These are phyloP conservation scores for Fusarium decemcellulare DNA, from an alignment of 2,329 filamentous ascomycete genomes.

Conservation along the genomic window DNA sequence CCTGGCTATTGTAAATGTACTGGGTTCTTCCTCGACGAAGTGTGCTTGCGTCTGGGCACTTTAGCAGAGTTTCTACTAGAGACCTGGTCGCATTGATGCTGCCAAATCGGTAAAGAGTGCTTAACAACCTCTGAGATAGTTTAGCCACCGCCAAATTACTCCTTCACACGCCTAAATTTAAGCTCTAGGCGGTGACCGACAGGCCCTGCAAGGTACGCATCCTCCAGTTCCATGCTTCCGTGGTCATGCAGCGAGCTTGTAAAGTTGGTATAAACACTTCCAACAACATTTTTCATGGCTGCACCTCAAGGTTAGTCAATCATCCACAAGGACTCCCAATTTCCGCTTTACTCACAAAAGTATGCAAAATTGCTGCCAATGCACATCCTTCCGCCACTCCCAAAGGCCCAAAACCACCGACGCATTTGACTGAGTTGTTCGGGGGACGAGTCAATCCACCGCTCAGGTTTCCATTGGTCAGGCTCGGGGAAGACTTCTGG, in stretches of 20 bases:
- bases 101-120: too few relatives aligned
- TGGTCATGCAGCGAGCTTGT: neutral
- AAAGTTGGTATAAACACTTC: neutral
- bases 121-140: too few relatives aligned
- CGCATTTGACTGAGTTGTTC: slow-evolving; percentile 8
- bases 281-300: slow-evolving; percentile 3
- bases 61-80: too few relatives aligned
- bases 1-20: too few relatives aligned
- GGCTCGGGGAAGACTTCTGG: slow-evolving; percentile 1
- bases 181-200: neutral
- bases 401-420: slow-evolving; percentile 23
- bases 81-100: too few relatives aligned
- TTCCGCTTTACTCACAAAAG: neutral
- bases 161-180: neutral
- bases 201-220: neutral
- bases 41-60: too few relatives aligned
- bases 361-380: slow-evolving; percentile 23
- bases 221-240: neutral
- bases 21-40: too few relatives aligned
- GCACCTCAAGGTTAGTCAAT: neutral
- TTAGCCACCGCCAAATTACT: neutral
- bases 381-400: slow-evolving; percentile 20
- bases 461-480: neutral
- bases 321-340: rapidly evolving
- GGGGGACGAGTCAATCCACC: slow-evolving; percentile 7